A percentile compares a stretch with the other conserved stretches of the same genome.
phyloP scores from a whole-genome alignment of 345 rosid species.

The Salix koriyanagi region DNA sequence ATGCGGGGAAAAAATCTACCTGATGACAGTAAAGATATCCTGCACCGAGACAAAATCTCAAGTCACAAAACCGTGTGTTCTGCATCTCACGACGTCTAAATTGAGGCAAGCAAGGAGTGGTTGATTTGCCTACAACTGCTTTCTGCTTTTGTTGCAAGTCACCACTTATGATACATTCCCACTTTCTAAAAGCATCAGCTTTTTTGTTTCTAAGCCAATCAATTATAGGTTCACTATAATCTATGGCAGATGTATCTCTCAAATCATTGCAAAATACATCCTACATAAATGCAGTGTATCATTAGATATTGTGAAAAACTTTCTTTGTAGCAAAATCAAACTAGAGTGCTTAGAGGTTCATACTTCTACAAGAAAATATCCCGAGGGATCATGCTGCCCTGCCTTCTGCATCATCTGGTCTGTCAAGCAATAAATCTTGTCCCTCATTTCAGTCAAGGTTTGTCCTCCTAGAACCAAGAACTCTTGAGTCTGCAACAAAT shows the following conservation, averaged over 20 bases:
- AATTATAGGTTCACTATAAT: constrained; percentile 69
- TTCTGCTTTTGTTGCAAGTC: constrained; percentile 54
- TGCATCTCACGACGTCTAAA: constrained; percentile 60
- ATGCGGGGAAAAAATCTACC: constrained; percentile 34
- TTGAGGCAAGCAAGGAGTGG: constrained; percentile 45
- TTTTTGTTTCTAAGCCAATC: constrained; percentile 69
- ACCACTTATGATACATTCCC: constrained; percentile 65
- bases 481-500: constrained; percentile 62
- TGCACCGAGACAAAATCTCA: constrained; percentile 78
- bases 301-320: constrained; percentile 12
- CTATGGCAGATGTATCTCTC: constrained; percentile 57
- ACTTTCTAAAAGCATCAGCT: constrained; percentile 63
- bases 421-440: constrained; percentile 69
- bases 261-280: constrained; percentile 72
- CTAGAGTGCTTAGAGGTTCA: constrained; percentile 5
- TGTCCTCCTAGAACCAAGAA: constrained; percentile 76
- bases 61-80: constrained; percentile 53
- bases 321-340: neutral
- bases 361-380: constrained; percentile 89
- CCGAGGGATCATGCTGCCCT: constrained; percentile 64
- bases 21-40: constrained; percentile 85
- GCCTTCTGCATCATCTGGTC: constrained; percentile 78
- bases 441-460: constrained; percentile 61
- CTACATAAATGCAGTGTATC: constrained; percentile 28
- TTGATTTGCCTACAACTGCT: constrained; percentile 35